Conservation (phyloP, 768 basidiomycete genomes). For the Crassisporium funariophilum region DNA sequence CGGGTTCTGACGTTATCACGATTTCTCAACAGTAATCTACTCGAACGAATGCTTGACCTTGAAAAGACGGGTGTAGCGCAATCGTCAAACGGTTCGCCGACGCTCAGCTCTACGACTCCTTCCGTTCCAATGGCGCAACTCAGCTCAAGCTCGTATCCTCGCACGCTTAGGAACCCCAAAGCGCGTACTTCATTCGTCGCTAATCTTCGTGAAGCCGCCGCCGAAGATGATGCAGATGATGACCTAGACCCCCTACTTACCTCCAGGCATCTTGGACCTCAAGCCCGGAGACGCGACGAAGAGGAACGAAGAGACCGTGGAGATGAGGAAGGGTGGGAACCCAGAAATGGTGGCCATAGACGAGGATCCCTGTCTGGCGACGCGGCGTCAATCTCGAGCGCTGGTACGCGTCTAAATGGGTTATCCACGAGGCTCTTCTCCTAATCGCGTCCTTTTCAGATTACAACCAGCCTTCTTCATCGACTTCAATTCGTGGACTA, state of each 20-base stretch:
- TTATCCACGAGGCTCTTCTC: no score
- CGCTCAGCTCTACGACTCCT: background rate
- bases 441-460: no score
- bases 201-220: slow-evolving; percentile 51
- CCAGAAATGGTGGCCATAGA: no score
- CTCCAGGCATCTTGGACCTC: slow-evolving; percentile 49
- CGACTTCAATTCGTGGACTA: no score
- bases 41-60: background rate
- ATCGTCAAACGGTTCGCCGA: background rate
- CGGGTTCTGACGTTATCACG: background rate
- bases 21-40: background rate
- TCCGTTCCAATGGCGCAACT: slow-evolving; percentile 32
- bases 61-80: background rate
- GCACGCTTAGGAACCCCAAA: slow-evolving; percentile 43
- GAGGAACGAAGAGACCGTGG: slow-evolving; percentile 46
- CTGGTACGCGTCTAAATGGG: no score
- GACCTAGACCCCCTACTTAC: slow-evolving; percentile 46
- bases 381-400: no score
- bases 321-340: no score
- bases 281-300: slow-evolving; percentile 44
- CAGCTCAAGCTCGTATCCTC: slow-evolving; percentile 50
- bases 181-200: slow-evolving; percentile 46
- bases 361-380: no score
- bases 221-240: slow-evolving; percentile 47
- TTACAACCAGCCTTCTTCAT: no score